Percentiles rank a stretch among this genome's conserved stretches.
These are phyloP conservation scores for Ananas comosus DNA, from an alignment of 176 grass and related monocot genomes.

Conservation along the genomic window DNA sequence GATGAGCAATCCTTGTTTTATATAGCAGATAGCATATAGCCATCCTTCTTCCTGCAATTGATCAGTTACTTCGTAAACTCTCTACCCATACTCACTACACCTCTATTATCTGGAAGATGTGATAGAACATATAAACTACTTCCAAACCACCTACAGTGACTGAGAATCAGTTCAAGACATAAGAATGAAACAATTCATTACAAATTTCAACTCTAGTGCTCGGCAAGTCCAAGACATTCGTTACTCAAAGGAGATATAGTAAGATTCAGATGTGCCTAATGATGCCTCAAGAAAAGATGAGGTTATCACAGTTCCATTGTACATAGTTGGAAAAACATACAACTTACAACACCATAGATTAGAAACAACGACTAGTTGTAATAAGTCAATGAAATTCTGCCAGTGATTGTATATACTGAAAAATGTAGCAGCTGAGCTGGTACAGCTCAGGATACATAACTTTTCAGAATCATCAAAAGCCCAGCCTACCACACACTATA, in stretches of 20 bases:
- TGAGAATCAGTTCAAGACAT: background rate
- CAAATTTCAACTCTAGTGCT: background rate
- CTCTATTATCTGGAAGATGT: background rate
- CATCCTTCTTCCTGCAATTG: background rate
- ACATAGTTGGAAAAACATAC: background rate
- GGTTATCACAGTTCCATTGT: background rate
- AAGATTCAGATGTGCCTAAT: background rate
- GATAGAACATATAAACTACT: background rate
- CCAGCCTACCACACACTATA: too few relatives aligned
- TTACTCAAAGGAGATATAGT: background rate
- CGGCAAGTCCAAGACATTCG: background rate
- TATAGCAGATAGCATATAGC: too few relatives aligned
- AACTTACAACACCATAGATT: too few relatives aligned
- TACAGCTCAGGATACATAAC: too few relatives aligned
- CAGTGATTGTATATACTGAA: too few relatives aligned
- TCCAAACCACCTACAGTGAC: background rate
- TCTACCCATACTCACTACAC: background rate
- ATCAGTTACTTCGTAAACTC: too few relatives aligned
- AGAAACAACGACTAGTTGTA: too few relatives aligned
- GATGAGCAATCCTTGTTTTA: too few relatives aligned
- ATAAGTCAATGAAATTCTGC: too few relatives aligned
- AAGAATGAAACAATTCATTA: background rate
- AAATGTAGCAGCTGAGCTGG: too few relatives aligned
- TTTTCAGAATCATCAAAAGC: too few relatives aligned
- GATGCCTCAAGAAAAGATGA: background rate